phyloP scores from a whole-genome alignment of 352 stramenopile genomes.

The Phytophthora ramorum region DNA sequence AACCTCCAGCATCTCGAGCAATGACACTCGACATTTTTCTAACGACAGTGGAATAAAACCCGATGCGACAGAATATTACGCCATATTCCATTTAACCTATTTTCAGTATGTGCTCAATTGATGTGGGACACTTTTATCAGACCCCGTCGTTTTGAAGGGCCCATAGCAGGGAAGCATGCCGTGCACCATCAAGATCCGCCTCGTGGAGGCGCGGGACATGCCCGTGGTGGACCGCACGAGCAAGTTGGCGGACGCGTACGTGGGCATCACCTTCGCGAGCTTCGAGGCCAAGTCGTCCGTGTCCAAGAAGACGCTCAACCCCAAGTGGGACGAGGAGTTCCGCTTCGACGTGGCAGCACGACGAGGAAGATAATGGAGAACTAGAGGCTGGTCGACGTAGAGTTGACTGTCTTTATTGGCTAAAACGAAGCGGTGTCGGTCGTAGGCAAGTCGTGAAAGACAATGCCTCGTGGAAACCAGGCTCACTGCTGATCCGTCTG shows the following conservation, averaged over 20 bases:
- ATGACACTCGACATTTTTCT: too few species aligned
- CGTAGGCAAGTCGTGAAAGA: too few species aligned
- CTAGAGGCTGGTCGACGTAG: too few species aligned
- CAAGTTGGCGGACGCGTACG: constrained; percentile 88
- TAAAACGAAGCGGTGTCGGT: too few species aligned
- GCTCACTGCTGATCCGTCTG: too few species aligned
- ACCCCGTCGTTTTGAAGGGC: neutral
- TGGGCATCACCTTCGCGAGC: constrained; percentile 88
- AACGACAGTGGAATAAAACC: neutral
- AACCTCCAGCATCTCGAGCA: constrained; percentile 1
- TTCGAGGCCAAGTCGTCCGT: constrained; percentile 91
- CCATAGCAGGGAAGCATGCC: constrained; percentile 56
- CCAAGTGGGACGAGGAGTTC: constrained; percentile 98
- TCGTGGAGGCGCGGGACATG: constrained; percentile 90
- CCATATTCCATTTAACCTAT: too few species aligned
- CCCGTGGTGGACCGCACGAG: constrained; percentile 85
- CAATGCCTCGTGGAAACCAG: too few species aligned
- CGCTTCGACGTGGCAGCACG: constrained; percentile 98
- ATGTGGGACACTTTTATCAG: neutral
- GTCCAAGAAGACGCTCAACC: constrained; percentile 94
- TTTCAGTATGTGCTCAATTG: neutral
- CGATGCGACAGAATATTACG: too few species aligned
- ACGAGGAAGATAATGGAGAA: too few species aligned
- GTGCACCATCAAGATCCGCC: constrained; percentile 92
- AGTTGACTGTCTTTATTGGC: too few species aligned